These are phyloP conservation scores for Trichoderma koningiopsis DNA, from an alignment of 2,329 filamentous ascomycete species.

Conservation along the genomic window DNA sequence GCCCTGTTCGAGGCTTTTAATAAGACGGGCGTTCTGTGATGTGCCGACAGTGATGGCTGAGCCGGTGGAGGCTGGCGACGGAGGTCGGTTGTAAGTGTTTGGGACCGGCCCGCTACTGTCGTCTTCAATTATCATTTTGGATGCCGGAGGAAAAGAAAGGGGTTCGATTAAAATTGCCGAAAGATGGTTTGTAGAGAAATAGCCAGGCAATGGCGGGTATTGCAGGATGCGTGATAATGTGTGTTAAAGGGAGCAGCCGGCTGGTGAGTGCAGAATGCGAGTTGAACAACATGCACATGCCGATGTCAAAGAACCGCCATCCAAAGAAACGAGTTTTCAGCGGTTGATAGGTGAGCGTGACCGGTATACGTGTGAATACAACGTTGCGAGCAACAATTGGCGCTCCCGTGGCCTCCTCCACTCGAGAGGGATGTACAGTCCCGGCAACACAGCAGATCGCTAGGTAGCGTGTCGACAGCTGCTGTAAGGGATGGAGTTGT, in stretches of 20 bases:
- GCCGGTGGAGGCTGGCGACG: constrained; percentile 35
- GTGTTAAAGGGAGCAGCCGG: neutral
- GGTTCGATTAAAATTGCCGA: neutral
- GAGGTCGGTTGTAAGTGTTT: constrained; percentile 27
- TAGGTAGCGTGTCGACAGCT: neutral
- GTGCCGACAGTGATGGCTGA: constrained; percentile 39
- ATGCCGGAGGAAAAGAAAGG: neutral
- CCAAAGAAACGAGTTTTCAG: neutral
- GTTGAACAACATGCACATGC: neutral
- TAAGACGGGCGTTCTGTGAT: constrained; percentile 35
- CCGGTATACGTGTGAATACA: neutral
- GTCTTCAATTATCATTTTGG: constrained; percentile 16
- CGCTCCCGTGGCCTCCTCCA: neutral
- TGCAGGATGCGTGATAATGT: neutral
- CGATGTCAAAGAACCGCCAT: neutral
- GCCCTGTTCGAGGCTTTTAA: constrained; percentile 40
- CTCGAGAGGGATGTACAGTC: neutral
- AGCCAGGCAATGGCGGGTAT: neutral
- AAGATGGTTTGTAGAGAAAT: neutral
- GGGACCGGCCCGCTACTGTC: constrained; percentile 10
- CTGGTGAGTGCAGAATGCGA: neutral
- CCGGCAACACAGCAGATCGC: neutral
- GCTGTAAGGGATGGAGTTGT: neutral
- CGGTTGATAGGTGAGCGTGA: neutral
- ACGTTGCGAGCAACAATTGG: neutral